Conservation (phyloP, 768 basidiomycete species). For the Chalciporus chontae region DNA sequence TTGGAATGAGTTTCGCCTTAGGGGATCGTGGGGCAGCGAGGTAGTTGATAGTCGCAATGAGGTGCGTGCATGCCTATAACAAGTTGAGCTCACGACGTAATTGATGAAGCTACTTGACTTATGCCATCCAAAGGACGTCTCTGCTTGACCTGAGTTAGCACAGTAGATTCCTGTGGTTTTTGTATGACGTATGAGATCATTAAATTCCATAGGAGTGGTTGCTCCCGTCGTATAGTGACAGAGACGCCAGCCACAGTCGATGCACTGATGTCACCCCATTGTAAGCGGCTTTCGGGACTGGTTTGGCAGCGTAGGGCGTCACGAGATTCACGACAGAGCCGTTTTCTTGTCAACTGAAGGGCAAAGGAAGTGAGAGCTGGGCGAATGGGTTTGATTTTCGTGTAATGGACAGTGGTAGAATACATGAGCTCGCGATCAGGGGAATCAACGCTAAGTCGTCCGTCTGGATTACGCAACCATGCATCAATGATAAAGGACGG, state of each 20-base stretch:
- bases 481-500: conserved; percentile 1
- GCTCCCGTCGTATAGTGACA: neutral
- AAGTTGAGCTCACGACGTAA: neutral
- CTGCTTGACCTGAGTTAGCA: neutral
- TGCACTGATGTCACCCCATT: neutral
- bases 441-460: neutral
- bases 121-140: neutral
- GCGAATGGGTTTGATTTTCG: conserved; percentile 19
- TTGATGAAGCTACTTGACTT: neutral
- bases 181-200: neutral
- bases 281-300: neutral
- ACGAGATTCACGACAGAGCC: neutral
- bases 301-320: neutral
- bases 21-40: conserved; percentile 8
- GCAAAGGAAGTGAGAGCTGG: conserved; percentile 31
- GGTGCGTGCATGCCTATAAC: conserved; percentile 8
- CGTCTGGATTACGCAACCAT: conserved; percentile 7
- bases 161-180: neutral
- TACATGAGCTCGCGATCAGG: conserved; percentile 6
- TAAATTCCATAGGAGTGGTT: conserved; percentile 2
- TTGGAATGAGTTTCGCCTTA: conserved; percentile 20
- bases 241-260: conserved; percentile 11
- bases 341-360: conserved; percentile 14
- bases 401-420: conserved; percentile 7
- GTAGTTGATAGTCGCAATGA: conserved; percentile 7